Evolutionary conservation across 73 alveolate genomes (phyloP), one percentile per base, ranked within the genome.

Genomic region (Paramecium caudatum): DNA sequence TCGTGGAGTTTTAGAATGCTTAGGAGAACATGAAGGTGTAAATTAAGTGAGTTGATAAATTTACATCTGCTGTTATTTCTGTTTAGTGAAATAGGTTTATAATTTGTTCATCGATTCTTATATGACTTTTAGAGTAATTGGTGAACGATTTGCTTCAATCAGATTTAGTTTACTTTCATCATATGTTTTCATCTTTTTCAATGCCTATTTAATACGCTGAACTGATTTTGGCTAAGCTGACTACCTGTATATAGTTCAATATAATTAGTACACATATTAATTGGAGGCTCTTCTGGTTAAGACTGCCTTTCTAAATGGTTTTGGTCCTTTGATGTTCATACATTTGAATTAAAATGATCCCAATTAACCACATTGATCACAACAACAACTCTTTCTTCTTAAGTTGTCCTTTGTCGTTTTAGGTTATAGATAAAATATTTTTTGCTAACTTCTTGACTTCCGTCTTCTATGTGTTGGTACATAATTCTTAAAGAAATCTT

Each of bases 141-240:
- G 37, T 12, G 3, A 10, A 5, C 13, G 8, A 21, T 21, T 17
- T 27, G 45, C 9, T 55, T 55, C 46, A 2, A 25, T 55, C 30
- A 43, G 19, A 8, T 23, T 55, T 55, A 55, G 23, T 55, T 55
- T 55, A 55, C 45, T 55, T 55, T 55, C 80, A 55, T 55, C 80
- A 5, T 21, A 55, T 12, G 80, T 55, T 12, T 55, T 55, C 80
- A 55, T 55, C 30, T 55, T 55, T 55, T 55, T 55, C n/a, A 55
- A 23, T 9, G 80, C 25, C 30, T 55, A 21, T 2, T 21, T 55
- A 10, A 55, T 55, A 27, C 80, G 13, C 30, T 55, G 30, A 1
- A 55, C 80, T 10, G 80, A 55, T 55, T 17, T 23, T 10, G 80
- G 80, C 30, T 55, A 55, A 55, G 80, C 80, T 55, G 80, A 55